A percentile compares a stretch with the other conserved stretches of the same genome.
Conservation (phyloP, 2,329 filamentous ascomycete genomes). For the Coniochaeta sp. region DNA sequence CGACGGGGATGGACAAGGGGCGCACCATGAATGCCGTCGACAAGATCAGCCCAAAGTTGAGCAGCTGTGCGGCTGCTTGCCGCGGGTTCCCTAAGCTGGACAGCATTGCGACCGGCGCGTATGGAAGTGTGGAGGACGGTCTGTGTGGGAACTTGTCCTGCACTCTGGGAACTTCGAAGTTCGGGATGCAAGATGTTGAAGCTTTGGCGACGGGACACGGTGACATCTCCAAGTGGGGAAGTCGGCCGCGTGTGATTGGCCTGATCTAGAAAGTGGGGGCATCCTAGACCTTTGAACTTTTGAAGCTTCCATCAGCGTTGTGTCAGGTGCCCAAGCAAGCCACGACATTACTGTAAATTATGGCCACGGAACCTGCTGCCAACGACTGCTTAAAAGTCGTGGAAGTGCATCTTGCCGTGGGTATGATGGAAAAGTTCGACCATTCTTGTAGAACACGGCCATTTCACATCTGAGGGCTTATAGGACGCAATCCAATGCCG, state of each 20-base stretch:
- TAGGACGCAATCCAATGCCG: too few species aligned
- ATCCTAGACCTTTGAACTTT: neutral
- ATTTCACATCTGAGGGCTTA: too few species aligned
- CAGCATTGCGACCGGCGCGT: conserved; percentile 45
- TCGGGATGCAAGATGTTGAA: neutral
- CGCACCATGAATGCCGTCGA: conserved; percentile 83
- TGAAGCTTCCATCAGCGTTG: too few species aligned
- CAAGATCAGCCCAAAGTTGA: conserved; percentile 87
- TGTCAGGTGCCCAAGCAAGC: too few species aligned
- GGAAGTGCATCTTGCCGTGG: too few species aligned
- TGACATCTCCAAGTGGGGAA: conserved; percentile 9
- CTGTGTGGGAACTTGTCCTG: neutral
- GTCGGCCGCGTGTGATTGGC: conserved; percentile 1
- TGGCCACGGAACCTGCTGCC: too few species aligned
- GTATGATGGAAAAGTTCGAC: too few species aligned
- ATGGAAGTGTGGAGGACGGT: neutral
- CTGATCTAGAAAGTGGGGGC: neutral
- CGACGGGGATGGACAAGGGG: neutral
- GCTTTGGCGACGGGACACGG: conserved; percentile 8
- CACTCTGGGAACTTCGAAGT: neutral
- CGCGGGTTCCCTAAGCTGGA: conserved; percentile 66
- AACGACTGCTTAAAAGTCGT: too few species aligned
- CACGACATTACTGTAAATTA: too few species aligned
- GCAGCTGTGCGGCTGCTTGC: conserved; percentile 71
- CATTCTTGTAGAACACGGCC: too few species aligned